Conservation (phyloP, 345 rosid genomes). For the Hevea brasiliensis region DNA sequence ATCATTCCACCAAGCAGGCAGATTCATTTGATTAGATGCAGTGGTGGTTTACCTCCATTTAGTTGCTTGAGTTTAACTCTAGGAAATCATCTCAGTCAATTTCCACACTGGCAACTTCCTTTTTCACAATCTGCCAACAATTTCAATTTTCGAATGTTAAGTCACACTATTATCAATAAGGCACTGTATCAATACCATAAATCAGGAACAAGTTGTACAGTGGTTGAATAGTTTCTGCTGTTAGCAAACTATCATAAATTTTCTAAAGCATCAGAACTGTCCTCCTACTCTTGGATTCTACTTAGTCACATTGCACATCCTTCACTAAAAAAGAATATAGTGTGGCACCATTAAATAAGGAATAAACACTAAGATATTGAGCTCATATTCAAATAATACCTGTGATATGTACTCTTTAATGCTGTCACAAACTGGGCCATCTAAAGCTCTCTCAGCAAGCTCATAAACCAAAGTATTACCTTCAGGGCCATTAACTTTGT, state of each 20-base stretch:
- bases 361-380: neutral
- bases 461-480: conserved; percentile 66
- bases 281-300: neutral
- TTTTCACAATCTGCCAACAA: conserved; percentile 60
- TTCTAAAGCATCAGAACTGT: neutral
- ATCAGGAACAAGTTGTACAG: neutral
- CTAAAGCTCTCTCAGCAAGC: conserved; percentile 94
- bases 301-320: neutral
- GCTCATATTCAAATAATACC: conserved; percentile 36
- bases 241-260: neutral
- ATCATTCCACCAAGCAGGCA: neutral
- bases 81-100: conserved; percentile 24
- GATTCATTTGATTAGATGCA: neutral
- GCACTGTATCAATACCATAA: neutral
- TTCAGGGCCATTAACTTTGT: conserved; percentile 80
- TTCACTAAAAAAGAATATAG: neutral
- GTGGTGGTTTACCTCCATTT: neutral
- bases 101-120: conserved; percentile 43
- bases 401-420: conserved; percentile 73
- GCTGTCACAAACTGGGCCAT: conserved; percentile 55
- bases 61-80: neutral
- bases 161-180: neutral
- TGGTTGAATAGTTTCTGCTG: neutral
- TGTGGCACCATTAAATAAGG: neutral
- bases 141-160: conserved; percentile 3